Base-by-base conservation (phyloP, 768 basidiomycete genomes). In the Boletus bicolor region DNA sequence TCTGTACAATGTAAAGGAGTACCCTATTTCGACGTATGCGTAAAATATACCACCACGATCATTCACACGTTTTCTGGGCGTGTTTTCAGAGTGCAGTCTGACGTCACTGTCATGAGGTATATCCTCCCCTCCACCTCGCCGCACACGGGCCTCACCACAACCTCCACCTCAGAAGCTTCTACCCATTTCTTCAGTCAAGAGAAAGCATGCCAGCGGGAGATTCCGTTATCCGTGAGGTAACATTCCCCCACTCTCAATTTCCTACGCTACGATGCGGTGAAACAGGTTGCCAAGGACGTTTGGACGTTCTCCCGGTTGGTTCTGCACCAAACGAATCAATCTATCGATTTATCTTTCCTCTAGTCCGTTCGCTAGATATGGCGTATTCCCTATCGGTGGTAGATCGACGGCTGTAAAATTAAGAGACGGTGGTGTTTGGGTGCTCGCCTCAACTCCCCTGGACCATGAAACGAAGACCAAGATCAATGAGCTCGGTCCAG, bases 351-450 rank as follows among this genome's bases (percentile, higher is more conserved):
- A 69, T 57, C 32, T 19, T 30, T 49, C 34, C 30, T 54, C 39
- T 54, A 88, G 87, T 44, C 86, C 87, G 1, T 91, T 91, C 65
- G 66, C 80, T 12, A 80, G 90, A 42, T 82, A 79, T 55, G 82
- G 84, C 9, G 8, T 91, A 28, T 62, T 91, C 15, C 89, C 91
- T 4, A 73, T 93, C 30, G 93, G 93, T 1, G 91, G 92, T 19
- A 77, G 93, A 44, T 86, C 90, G 7, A 95, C 92, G 0, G 93
- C 91, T 0, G 76, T 95, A 62, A 82, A 79, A 70, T 76, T 94
- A 24, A 71, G 72, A 38, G 78, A 80, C 48, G 84, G 86, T 37
- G 84, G 81, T 12, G 84, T 94, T 28, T 94, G 90, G 83, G 77
- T 93, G 12, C 75, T 92, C n/a, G 91, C 89, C 0, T 92, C 90